A percentile compares a stretch with the other conserved stretches of the same genome.
Conservation (phyloP, 768 basidiomycete species). For the Tulasnella sp. region DNA sequence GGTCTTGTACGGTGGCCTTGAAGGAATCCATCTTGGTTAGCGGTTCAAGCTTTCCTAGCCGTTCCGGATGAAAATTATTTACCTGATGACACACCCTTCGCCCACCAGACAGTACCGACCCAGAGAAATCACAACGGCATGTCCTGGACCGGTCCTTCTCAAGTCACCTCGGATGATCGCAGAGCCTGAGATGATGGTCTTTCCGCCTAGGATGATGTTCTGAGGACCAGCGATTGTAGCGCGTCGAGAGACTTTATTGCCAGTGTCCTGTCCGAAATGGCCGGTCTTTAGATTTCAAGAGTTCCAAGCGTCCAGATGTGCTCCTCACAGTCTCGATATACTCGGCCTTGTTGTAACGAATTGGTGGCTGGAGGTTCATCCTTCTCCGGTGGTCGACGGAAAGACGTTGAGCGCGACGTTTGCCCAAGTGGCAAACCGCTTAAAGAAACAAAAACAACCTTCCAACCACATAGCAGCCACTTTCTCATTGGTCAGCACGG, state of each 20-base stretch:
- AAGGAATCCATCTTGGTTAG: neutral
- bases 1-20: conserved; percentile 78
- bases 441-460: neutral
- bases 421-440: neutral
- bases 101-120: conserved; percentile 90
- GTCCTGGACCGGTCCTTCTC: conserved; percentile 77
- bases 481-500: neutral
- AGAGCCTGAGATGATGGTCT: conserved; percentile 86
- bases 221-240: conserved; percentile 88
- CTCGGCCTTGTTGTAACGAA: conserved; percentile 70
- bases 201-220: conserved; percentile 95
- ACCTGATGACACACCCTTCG: conserved; percentile 85
- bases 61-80: conserved; percentile 20
- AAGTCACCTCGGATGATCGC: conserved; percentile 93
- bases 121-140: conserved; percentile 87
- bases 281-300: neutral
- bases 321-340: conserved; percentile 76
- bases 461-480: neutral
- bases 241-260: conserved; percentile 89
- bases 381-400: neutral
- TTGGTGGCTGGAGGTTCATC: conserved; percentile 44
- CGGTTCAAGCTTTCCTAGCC: neutral
- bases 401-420: neutral
- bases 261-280: conserved; percentile 59
- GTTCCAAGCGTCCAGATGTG: neutral